Evolutionary conservation across 257 asterid species (phyloP), one percentile per base, ranked within the genome.

Genomic region (Rauvolfia tetraphylla): DNA sequence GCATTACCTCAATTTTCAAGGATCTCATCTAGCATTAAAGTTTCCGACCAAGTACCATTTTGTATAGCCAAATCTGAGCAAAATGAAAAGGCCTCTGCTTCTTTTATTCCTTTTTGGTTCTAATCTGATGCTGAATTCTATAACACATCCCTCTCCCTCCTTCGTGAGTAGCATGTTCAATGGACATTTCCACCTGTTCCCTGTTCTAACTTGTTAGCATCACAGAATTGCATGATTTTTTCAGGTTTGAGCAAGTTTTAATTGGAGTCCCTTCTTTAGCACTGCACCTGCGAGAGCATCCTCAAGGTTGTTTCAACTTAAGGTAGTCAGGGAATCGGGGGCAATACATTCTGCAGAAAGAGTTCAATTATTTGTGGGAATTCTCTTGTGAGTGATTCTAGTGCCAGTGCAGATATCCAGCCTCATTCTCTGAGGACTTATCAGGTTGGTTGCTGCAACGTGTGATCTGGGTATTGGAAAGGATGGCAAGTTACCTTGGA

Each of bases 381-480:
- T 67, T 75, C 89, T 39, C 23, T 41, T 33, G 66, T 66, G 61
- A 68, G 82, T 62, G 36, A 56, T 73, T 81, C 85, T 39, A 71
- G 72, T 77, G 85, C 80, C 25, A 72, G 48, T 10, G 58, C 77
- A 0, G 71, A 11, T 20, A 51, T 72, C 68, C 84, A 75, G 73
- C 77, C 84, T 27, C 59, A 46, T 57, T 62, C 81, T 33, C 78
- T 33, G 33, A 85, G 91, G 80, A 83, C 84, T 46, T 92, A 85
- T 85, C 97, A 92, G 79, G 89, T 92, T 75, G 76, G 96, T 90
- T 46, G 96, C 97, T 80, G 92, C 97, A 82, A 90, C 96, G 82
- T 86, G 81, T 31, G 91, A 87, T 77, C 83, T 92, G 92, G 97
- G 97, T 10, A 92, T 92, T 13, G 97, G 97, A 14, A 92, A 88